These are phyloP conservation scores for Dactylellina parvicollis DNA, from an alignment of 2,329 filamentous ascomycete genomes.

Conservation along the genomic window DNA sequence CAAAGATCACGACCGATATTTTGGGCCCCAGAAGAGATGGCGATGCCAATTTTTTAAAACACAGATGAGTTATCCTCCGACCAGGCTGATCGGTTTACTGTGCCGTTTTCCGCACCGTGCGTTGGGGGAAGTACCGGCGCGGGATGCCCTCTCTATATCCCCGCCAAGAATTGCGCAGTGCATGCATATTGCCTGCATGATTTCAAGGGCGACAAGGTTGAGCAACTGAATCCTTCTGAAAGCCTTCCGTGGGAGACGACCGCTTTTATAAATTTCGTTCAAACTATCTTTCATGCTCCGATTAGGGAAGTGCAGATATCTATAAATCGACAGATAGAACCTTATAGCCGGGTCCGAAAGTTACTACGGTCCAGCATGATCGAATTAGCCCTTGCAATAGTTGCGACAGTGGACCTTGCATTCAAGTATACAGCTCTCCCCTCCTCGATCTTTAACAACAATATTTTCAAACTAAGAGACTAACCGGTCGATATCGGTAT, in stretches of 20 bases:
- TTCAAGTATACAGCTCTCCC: conserved; percentile 38
- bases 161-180: conserved; percentile 8
- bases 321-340: too few species aligned
- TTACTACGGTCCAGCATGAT: conserved; percentile 13
- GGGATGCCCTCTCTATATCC: neutral
- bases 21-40: conserved; percentile 1
- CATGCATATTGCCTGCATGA: conserved; percentile 4
- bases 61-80: conserved; percentile 7
- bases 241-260: too few species aligned
- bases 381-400: conserved; percentile 47
- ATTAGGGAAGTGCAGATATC: too few species aligned
- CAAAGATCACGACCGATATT: neutral
- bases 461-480: neutral
- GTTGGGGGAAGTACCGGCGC: neutral
- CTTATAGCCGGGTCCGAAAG: too few species aligned
- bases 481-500: neutral
- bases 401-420: conserved; percentile 53
- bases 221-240: conserved; percentile 1
- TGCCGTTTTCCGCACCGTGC: conserved; percentile 1
- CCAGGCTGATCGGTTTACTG: conserved; percentile 14
- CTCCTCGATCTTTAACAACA: neutral
- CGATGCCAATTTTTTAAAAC: neutral
- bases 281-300: too few species aligned
- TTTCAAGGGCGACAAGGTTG: conserved; percentile 1
- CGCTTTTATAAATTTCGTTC: too few species aligned